Evolutionary conservation across 1,139 yeast species (phyloP).

Genomic region (Lodderomyces margitis): DNA sequence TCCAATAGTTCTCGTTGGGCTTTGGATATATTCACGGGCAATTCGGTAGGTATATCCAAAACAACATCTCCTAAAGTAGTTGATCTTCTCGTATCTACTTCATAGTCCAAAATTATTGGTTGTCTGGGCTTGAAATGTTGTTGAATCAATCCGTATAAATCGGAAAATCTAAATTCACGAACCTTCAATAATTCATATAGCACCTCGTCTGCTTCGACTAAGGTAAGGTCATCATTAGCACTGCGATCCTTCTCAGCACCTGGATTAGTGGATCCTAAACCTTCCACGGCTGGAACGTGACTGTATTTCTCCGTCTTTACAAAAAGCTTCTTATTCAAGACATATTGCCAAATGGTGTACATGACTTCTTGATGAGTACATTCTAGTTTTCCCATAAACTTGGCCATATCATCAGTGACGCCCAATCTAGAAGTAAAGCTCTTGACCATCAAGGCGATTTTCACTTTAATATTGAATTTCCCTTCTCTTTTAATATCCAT

Average conservation of each 20-base stretch:
- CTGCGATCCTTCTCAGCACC: constrained; percentile 19
- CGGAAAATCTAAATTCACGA: constrained; percentile 61
- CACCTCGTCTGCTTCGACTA: constrained; percentile 66
- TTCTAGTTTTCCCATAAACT: constrained; percentile 70
- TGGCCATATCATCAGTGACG: constrained; percentile 61
- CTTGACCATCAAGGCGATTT: constrained; percentile 78
- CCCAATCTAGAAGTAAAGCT: constrained; percentile 63
- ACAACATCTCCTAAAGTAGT: constrained; percentile 79
- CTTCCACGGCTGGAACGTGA: constrained; percentile 38
- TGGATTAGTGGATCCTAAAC: constrained; percentile 11
- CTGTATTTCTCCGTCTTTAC: constrained; percentile 38
- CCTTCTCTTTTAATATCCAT: constrained; percentile 85
- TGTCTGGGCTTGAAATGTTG: constrained; percentile 67
- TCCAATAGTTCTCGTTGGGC: constrained; percentile 41
- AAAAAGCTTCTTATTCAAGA: constrained; percentile 66
- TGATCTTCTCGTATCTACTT: constrained; percentile 70
- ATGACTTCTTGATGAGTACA: constrained; percentile 87
- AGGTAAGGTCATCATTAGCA: constrained; percentile 35
- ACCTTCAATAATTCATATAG: constrained; percentile 57
- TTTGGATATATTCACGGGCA: constrained; percentile 45
- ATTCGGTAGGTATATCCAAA: constrained; percentile 68
- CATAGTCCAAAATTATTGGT: constrained; percentile 76
- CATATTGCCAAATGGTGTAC: constrained; percentile 84
- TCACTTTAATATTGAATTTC: constrained; percentile 59
- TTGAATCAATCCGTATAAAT: constrained; percentile 65